Percentiles rank a stretch among this genome's conserved stretches.
These are phyloP conservation scores for Geoglossum cookeanum DNA, from an alignment of 2,329 filamentous ascomycete genomes.

Conservation along the genomic window DNA sequence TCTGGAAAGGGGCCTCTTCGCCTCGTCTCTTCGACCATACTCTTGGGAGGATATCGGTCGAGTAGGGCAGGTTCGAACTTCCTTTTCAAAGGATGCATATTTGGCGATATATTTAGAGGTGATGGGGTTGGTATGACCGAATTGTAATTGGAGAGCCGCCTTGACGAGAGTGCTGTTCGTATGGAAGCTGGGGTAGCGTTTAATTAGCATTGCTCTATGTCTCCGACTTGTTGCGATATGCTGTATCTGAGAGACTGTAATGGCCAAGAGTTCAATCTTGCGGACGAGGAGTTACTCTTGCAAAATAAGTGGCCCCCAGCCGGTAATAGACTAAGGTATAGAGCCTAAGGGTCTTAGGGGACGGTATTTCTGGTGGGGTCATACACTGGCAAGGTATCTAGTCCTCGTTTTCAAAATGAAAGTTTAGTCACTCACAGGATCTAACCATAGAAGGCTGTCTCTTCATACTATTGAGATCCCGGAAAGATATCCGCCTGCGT, in stretches of 20 bases:
- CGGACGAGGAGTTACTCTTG: not conserved
- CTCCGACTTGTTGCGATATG: not conserved
- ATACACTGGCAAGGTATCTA: not conserved
- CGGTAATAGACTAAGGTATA: not conserved
- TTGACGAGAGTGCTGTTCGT: conserved; percentile 44
- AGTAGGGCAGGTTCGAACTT: conserved; percentile 92
- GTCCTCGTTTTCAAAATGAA: conserved; percentile 2
- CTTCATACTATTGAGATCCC: conserved; percentile 89
- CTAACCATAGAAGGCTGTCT: conserved; percentile 61
- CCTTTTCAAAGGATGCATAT: conserved; percentile 89
- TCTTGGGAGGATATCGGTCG: conserved; percentile 78
- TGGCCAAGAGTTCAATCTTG: not conserved
- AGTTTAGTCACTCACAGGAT: conserved; percentile 38
- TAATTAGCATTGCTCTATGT: not conserved
- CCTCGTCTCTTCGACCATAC: conserved; percentile 59
- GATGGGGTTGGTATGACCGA: conserved; percentile 91
- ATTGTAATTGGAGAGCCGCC: conserved; percentile 89
- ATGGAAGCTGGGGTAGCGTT: conserved; percentile 34
- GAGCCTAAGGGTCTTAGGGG: not conserved
- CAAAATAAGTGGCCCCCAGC: not conserved
- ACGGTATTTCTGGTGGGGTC: not conserved
- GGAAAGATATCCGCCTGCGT: conserved; percentile 75
- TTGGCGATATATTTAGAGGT: conserved; percentile 68
- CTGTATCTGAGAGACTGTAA: not conserved
- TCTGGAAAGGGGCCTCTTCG: conserved; percentile 79